phyloP scores from a whole-genome alignment of 345 rosid genomes.

The Cardamine resedifolia region DNA sequence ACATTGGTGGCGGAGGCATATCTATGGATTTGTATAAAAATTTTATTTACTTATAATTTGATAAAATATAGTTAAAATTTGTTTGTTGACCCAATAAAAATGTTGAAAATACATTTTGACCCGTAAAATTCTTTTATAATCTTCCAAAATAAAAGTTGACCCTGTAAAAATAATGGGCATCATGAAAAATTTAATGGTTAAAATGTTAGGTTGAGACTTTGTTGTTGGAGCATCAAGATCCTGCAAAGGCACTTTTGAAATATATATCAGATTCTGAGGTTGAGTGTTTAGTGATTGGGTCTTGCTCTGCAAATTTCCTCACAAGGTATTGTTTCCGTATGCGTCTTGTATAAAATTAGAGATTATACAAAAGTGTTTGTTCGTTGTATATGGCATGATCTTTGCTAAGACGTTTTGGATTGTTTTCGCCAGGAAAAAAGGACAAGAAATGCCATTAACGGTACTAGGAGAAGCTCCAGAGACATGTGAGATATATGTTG shows the following conservation, averaged over 20 bases:
- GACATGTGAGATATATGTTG: slow-evolving; percentile 52
- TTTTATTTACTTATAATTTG: too few relatives aligned
- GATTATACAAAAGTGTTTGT: not conserved
- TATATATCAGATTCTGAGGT: slow-evolving; percentile 51
- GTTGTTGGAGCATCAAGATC: slow-evolving; percentile 68
- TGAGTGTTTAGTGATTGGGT: slow-evolving; percentile 66
- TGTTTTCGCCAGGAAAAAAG: slow-evolving; percentile 49
- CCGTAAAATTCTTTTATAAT: too few relatives aligned
- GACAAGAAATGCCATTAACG: slow-evolving; percentile 52
- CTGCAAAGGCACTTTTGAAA: slow-evolving; percentile 60
- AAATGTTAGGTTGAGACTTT: slow-evolving; percentile 62
- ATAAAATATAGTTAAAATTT: too few relatives aligned
- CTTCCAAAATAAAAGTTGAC: too few relatives aligned
- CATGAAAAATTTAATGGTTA: not conserved
- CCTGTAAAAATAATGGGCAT: too few relatives aligned
- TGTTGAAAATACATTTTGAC: too few relatives aligned
- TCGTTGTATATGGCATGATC: not conserved
- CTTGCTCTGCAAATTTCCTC: slow-evolving; percentile 54
- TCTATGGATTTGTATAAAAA: too few relatives aligned
- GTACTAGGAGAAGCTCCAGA: slow-evolving; percentile 55
- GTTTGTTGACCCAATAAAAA: too few relatives aligned
- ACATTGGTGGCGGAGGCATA: too few relatives aligned
- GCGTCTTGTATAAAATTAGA: too few relatives aligned
- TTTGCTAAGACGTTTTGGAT: slow-evolving; percentile 2
- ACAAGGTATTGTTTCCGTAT: slow-evolving; percentile 47